These are phyloP conservation scores for Linnemannia schmuckeri DNA, from an alignment of 192 early-diverging fungal genomes.

Conservation along the genomic window DNA sequence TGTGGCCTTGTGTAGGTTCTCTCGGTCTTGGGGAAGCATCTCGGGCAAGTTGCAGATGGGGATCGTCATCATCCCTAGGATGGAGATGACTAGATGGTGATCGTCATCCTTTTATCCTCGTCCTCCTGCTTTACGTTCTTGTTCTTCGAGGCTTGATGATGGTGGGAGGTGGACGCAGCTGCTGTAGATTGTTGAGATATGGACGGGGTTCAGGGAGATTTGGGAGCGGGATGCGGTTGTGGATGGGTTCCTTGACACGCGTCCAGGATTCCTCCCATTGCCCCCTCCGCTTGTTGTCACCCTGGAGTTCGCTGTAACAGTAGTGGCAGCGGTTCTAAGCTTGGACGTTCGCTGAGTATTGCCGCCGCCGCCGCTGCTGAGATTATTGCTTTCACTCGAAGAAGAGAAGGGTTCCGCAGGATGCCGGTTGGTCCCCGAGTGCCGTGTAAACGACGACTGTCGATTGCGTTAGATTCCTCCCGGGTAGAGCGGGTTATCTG, in stretches of 20 bases:
- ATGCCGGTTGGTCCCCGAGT: background rate
- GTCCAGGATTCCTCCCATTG: background rate
- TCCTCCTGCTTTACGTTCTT: background rate
- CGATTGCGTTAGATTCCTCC: background rate
- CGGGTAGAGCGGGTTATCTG: background rate
- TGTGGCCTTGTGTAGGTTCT: background rate
- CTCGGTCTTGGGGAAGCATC: constrained; percentile 9
- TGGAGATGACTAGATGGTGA: background rate
- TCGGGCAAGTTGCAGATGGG: constrained; percentile 27
- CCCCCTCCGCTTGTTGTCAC: background rate
- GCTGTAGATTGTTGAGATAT: background rate
- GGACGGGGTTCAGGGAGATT: background rate
- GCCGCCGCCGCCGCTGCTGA: background rate
- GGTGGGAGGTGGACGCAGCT: background rate
- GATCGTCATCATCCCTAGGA: constrained; percentile 5
- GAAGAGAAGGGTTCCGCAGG: background rate
- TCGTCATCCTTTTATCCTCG: background rate
- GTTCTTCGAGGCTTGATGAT: background rate
- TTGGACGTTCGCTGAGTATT: background rate
- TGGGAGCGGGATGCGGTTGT: background rate
- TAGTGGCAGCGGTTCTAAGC: background rate
- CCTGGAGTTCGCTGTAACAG: background rate
- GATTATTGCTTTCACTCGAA: no score
- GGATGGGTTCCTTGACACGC: background rate
- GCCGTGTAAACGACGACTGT: background rate